Evolutionary conservation across 2,329 filamentous ascomycete species (phyloP), one percentile per base, ranked within the genome.

Genomic region (Aspergillus quadrilineatus): DNA sequence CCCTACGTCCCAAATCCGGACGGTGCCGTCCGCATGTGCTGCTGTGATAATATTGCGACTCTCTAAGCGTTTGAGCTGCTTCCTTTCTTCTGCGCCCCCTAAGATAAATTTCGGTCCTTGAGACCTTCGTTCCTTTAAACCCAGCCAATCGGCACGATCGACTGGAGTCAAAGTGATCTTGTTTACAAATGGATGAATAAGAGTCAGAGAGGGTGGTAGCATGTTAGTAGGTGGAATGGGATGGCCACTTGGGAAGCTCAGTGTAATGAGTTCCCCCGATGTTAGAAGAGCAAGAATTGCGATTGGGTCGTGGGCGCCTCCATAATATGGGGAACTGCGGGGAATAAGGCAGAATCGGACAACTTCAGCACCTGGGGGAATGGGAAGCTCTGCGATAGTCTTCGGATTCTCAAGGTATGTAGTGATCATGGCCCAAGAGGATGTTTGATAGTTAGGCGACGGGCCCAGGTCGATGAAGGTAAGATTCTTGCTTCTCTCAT

Each of bases 201-300:
- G 89, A 1, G 89, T 89, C 45, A 97, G 77, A 2, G 89, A 96
- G 0, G 92, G 84, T 67, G 96, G 93, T 5, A 99, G 82, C 74
- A 96, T 90, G 67, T 97, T 96, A 4, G 92, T 96, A 1, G 94
- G 92, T 29, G 87, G 89, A 54, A 97, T 95, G 1, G 91, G 89
- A 72, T 92, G 89, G 29, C 94, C 94, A 47, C 88, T 94, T 0
- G 94, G 94, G 69, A 97, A 97, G 66, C 88, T 96, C 70, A 97
- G 77, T 0, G 93, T 96, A 50, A 95, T 82, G 29, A 97, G 76
- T 74, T 97, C 93, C 22, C 94, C 94, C 1, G 92, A 96, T 0
- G 88, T 86, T 3, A 97, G 79, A 6, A 95, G 77, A 2, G 86
- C 84, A 63, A 99, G 80, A 41, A 96, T 78, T 22, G 92, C 93